These are phyloP conservation scores for Aspergillus proliferans DNA, from an alignment of 2,329 filamentous ascomycete genomes.

Conservation along the genomic window DNA sequence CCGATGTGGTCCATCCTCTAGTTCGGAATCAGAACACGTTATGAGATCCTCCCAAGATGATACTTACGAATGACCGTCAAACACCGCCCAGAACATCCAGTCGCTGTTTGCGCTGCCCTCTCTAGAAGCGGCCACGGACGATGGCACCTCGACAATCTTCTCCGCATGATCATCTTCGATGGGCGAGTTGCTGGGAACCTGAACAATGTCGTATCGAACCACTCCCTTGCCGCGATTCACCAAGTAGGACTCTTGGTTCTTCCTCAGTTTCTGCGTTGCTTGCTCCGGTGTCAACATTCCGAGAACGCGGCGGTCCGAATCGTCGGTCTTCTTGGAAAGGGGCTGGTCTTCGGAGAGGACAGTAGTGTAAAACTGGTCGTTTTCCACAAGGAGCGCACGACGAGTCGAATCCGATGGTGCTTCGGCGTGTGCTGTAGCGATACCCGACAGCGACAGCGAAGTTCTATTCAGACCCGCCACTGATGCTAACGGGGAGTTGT, in stretches of 20 bases:
- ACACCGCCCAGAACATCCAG: conserved; percentile 99
- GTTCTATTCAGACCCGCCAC: conserved; percentile 17
- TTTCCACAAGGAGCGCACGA: conserved; percentile 75
- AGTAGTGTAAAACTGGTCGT: conserved; percentile 83
- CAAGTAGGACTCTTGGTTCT: conserved; percentile 84
- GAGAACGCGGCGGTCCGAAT: conserved; percentile 75
- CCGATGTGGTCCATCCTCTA: conserved; percentile 96
- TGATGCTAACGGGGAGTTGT: conserved; percentile 20
- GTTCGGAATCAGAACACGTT: conserved; percentile 10
- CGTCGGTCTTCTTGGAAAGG: conserved; percentile 79
- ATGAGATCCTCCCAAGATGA: background rate
- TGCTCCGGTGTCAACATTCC: conserved; percentile 97
- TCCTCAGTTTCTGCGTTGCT: conserved; percentile 79
- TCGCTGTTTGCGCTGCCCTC: conserved; percentile 60
- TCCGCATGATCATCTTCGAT: conserved; percentile 98
- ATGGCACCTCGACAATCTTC: conserved; percentile 88
- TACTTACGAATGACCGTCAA: conserved; percentile 87
- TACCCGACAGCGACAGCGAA: conserved; percentile 17
- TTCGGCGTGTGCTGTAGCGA: conserved; percentile 28
- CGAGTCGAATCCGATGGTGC: conserved; percentile 50
- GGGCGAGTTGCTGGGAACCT: conserved; percentile 91
- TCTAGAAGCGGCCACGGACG: conserved; percentile 50
- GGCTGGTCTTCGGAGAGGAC: conserved; percentile 79
- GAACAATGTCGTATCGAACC: conserved; percentile 87
- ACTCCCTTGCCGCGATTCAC: conserved; percentile 87